Conservation (phyloP, 306 rosid species). For the Trifolium dubium region DNA sequence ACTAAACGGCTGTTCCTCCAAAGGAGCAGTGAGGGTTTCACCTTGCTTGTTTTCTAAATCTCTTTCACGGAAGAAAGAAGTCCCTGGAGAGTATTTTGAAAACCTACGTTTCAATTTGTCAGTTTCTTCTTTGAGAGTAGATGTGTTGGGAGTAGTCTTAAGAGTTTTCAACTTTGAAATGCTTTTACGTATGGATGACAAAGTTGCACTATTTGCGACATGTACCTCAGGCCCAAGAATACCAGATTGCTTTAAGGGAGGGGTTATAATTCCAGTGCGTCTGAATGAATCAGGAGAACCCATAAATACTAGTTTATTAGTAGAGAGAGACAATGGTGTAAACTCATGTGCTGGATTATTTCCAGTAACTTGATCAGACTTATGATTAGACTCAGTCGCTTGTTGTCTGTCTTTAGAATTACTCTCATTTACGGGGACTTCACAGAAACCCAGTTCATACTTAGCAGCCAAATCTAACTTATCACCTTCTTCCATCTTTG, state of each 20-base stretch:
- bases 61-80: constrained; percentile 46
- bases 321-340: constrained; percentile 38
- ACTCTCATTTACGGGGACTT: constrained; percentile 42
- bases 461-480: constrained; percentile 43
- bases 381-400: constrained; percentile 35
- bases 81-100: constrained; percentile 61
- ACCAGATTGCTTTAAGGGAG: constrained; percentile 45
- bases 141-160: constrained; percentile 58
- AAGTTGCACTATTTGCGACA: constrained; percentile 35
- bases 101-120: constrained; percentile 58
- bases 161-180: constrained; percentile 54
- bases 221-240: constrained; percentile 38
- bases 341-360: constrained; percentile 50
- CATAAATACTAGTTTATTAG: constrained; percentile 36
- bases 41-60: constrained; percentile 44
- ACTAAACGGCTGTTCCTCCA: constrained; percentile 48
- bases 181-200: constrained; percentile 58
- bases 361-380: constrained; percentile 42
- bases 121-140: constrained; percentile 63
- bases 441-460: constrained; percentile 38
- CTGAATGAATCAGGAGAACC: constrained; percentile 53
- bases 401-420: constrained; percentile 38
- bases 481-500: constrained; percentile 41
- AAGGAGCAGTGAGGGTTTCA: constrained; percentile 49
- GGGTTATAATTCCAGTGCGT: constrained; percentile 48